phyloP scores from a whole-genome alignment of 257 asterid genomes.

The Lantana camara region DNA sequence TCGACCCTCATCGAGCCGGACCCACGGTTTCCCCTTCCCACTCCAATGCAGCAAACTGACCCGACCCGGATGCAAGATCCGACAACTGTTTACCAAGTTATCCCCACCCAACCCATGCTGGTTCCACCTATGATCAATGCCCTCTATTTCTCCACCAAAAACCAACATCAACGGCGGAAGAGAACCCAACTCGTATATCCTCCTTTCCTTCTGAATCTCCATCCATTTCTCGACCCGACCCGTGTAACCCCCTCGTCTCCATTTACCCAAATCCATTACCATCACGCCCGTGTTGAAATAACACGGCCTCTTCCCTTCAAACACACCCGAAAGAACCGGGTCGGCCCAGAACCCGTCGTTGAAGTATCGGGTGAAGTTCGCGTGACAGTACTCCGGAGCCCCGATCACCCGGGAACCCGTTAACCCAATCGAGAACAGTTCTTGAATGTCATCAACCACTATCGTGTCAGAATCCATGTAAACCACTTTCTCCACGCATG shows the following conservation, averaged over 20 bases:
- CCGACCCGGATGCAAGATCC: conserved; percentile 67
- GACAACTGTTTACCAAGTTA: conserved; percentile 59
- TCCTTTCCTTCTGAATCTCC: conserved; percentile 56
- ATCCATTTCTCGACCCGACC: conserved; percentile 62
- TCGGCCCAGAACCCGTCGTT: conserved; percentile 55
- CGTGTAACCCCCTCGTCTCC: conserved; percentile 62
- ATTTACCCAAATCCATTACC: conserved; percentile 62
- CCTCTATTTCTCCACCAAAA: conserved; percentile 67
- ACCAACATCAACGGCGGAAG: conserved; percentile 75
- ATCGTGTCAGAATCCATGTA: conserved; percentile 65
- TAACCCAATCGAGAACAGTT: conserved; percentile 40
- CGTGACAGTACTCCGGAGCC: conserved; percentile 68
- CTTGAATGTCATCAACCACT: conserved; percentile 51
- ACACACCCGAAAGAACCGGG: conserved; percentile 33
- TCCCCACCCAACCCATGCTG: conserved; percentile 89
- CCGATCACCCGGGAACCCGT: conserved; percentile 52
- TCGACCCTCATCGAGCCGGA: conserved; percentile 53
- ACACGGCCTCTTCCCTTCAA: conserved; percentile 55
- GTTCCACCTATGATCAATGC: conserved; percentile 69
- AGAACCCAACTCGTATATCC: conserved; percentile 75
- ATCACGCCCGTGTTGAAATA: conserved; percentile 80
- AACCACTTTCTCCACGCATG: conserved; percentile 47
- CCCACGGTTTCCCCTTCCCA: conserved; percentile 92
- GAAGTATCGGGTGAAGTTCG: conserved; percentile 50
- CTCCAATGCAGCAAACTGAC: conserved; percentile 90